Evolutionary conservation across 2,329 filamentous ascomycete genomes (phyloP).

Genomic region (Aspergillus cejpii): DNA sequence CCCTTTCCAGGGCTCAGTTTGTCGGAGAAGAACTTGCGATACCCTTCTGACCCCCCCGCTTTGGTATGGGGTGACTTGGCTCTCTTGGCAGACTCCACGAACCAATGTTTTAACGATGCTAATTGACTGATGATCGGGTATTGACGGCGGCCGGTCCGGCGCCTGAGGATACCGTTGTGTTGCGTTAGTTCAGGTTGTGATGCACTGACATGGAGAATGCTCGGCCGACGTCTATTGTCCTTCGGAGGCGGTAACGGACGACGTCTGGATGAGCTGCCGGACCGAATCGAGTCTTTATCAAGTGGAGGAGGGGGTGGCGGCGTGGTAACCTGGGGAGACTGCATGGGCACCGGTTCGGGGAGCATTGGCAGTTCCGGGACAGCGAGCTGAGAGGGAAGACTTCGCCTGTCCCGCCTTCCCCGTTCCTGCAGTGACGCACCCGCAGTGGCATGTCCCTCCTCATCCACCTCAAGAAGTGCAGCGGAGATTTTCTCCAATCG

Average conservation of each 20-base stretch:
- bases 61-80: slow-evolving; percentile 51
- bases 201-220: slow-evolving; percentile 78
- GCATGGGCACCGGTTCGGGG: slow-evolving; percentile 50
- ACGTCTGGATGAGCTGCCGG: slow-evolving; percentile 68
- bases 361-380: slow-evolving; percentile 71
- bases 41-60: slow-evolving; percentile 21
- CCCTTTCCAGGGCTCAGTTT: slow-evolving; percentile 37
- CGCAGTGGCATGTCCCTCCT: slow-evolving; percentile 53
- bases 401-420: slow-evolving; percentile 71
- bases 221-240: slow-evolving; percentile 70
- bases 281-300: slow-evolving; percentile 66
- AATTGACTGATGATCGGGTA: slow-evolving; percentile 61
- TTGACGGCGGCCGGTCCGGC: slow-evolving; percentile 51
- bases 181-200: slow-evolving; percentile 57
- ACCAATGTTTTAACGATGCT: slow-evolving; percentile 63
- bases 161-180: slow-evolving; percentile 50
- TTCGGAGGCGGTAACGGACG: slow-evolving; percentile 80
- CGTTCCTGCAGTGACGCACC: slow-evolving; percentile 59
- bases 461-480: slow-evolving; percentile 68
- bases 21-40: slow-evolving; percentile 36
- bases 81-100: slow-evolving; percentile 60
- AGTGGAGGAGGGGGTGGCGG: slow-evolving; percentile 58
- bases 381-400: slow-evolving; percentile 56
- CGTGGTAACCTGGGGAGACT: slow-evolving; percentile 33
- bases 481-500: slow-evolving; percentile 75